Evolutionary conservation across 2,329 filamentous ascomycete species (phyloP), one percentile per base, ranked within the genome.

Genomic region (Nothophoma quercina): DNA sequence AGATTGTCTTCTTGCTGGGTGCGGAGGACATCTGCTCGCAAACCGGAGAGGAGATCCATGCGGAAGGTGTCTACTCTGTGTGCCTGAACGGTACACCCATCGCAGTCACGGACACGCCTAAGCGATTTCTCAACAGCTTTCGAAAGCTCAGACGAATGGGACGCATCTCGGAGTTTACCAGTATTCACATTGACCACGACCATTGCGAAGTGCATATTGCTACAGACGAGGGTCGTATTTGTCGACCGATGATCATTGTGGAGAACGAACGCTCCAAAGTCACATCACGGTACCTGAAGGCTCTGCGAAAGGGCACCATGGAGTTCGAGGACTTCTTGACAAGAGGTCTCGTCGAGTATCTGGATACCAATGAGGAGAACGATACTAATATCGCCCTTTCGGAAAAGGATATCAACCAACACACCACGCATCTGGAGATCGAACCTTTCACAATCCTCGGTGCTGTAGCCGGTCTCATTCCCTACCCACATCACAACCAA

Each of bases 281-380:
- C 46, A 91, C 87, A 43, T 80, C 83, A 13, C 85, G 88, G 42
- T 92, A 96, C 69, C 81, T 99, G 12, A 86, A 89, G 62, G 85
- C 92, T 26, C 78, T 99, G 22, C 89, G 95, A 51, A 87, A 89
- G 58, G 93, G 93, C 10, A 90, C 87, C 26, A 89, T 91, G 75
- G 87, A 89, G 12, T 99, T 99, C 70, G 95, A 99, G 63, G 93
- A 97, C 72, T 98, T 98, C 68, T 78, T 99, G 25, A 90, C 88
- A 22, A 85, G 89, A 55, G 96, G 95, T 0, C 82, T 99, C 7
- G 90, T 99, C 7, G 96, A 99, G 72, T 99, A 99, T 67, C 84
- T 99, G 16, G 95, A 99, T 68, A 92, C 96, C 63, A 99, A 99
- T 75, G 96, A 99, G 75, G 95, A 99, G 76, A 96, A 99, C 68